Evolutionary conservation across 2,329 filamentous ascomycete species (phyloP).

Genomic region (Diaporthe vaccinii): DNA sequence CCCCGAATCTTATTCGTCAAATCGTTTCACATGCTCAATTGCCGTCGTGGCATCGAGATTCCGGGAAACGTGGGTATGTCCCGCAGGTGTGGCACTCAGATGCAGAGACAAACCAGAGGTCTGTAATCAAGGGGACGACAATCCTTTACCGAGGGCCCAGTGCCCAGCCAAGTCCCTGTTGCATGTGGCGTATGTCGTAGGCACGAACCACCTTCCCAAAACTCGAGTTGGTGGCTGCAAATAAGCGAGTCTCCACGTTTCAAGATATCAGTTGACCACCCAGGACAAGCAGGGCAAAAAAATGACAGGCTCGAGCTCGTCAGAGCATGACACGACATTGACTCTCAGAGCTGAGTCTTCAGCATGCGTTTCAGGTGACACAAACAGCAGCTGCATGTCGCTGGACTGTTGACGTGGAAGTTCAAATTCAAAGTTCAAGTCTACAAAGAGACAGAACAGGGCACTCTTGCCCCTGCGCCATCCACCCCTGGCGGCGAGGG

Average conservation of each 20-base stretch:
- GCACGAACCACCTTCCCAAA: conserved; percentile 37
- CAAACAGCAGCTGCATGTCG: conserved; percentile 10
- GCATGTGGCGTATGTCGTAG: conserved; percentile 16
- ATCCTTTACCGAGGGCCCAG: conserved; percentile 26
- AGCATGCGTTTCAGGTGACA: conserved; percentile 36
- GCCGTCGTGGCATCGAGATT: conserved; percentile 28
- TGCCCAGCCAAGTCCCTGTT: conserved; percentile 17
- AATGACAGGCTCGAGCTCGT: conserved; percentile 29
- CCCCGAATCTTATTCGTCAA: conserved; percentile 10
- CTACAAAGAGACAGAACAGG: background rate
- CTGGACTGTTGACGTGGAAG: background rate
- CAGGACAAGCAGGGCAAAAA: conserved; percentile 20
- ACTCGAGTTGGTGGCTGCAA: conserved; percentile 24
- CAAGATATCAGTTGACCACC: conserved; percentile 33
- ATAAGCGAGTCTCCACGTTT: conserved; percentile 38
- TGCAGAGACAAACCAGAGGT: conserved; percentile 1
- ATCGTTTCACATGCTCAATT: conserved; percentile 31
- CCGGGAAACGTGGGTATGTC: conserved; percentile 32
- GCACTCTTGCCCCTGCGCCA: conserved; percentile 12
- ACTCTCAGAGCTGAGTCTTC: conserved; percentile 31
- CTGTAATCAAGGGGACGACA: conserved; percentile 33
- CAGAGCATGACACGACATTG: conserved; percentile 28
- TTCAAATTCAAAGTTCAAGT: conserved; percentile 2
- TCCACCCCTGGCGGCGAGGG: conserved; percentile 21
- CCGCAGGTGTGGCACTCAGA: conserved; percentile 24